Conservation (phyloP, 1,284 basidiomycete species). For the Malassezia sp. region DNA sequence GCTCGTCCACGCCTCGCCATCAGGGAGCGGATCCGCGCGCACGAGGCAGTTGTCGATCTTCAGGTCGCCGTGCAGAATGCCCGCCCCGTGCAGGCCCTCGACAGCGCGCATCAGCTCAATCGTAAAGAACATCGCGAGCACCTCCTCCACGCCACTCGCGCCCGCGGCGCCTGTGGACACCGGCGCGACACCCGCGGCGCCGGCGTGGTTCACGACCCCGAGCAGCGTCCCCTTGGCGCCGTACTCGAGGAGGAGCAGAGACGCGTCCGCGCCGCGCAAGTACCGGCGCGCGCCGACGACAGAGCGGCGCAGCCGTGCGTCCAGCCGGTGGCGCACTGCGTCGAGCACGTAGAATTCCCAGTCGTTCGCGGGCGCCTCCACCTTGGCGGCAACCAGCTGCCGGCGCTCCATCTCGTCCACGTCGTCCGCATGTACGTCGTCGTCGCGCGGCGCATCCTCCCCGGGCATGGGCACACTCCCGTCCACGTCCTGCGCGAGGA, state of each 20-base stretch:
- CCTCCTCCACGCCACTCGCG: conserved; percentile 62
- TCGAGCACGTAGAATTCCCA: conserved; percentile 90
- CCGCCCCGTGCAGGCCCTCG: conserved; percentile 66
- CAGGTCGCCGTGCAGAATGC: conserved; percentile 91
- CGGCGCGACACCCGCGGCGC: conserved; percentile 50
- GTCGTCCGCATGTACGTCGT: conserved; percentile 56
- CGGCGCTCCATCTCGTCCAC: conserved; percentile 55
- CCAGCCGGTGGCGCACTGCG: conserved; percentile 54
- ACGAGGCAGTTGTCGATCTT: conserved; percentile 98
- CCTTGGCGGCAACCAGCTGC: conserved; percentile 70
- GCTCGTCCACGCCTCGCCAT: conserved; percentile 59
- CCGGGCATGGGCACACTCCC: conserved; percentile 17
- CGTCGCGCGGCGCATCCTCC: conserved; percentile 42
- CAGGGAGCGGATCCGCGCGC: conserved; percentile 70
- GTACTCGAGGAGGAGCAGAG: conserved; percentile 75
- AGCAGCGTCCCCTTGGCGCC: conserved; percentile 85
- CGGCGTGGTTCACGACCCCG: conserved; percentile 69
- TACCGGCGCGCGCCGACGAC: conserved; percentile 34
- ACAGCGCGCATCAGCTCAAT: conserved; percentile 75
- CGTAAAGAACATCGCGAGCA: conserved; percentile 87
- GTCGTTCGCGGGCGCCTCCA: conserved; percentile 72
- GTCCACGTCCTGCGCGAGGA: conserved; percentile 55
- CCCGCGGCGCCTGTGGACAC: conserved; percentile 56
- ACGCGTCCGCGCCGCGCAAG: conserved; percentile 58
- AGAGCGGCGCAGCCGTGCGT: conserved; percentile 16